Base-by-base conservation (phyloP, 495 filamentous ascomycete species). In the Podospora pseudopauciseta region DNA sequence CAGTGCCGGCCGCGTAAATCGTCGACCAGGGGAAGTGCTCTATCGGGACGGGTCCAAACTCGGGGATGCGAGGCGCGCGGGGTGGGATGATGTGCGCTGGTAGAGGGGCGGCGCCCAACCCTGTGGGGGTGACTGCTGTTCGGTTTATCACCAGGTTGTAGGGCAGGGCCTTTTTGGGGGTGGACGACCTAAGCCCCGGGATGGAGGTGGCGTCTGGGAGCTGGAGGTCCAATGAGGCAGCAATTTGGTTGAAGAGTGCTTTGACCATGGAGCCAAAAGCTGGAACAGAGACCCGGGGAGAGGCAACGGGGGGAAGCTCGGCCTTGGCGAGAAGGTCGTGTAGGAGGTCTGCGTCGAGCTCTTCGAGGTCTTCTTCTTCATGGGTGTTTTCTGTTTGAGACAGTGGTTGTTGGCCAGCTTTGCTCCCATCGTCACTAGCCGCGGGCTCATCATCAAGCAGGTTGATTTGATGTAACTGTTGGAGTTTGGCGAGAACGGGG, bases 21-120 rank as follows among this genome's bases (percentile, higher is more conserved):
- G 76, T 86, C 4, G 82, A 81, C 90, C 89, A 94, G n/a, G 83
- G 78, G 16, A 94, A 82, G 57, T 77, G 63, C 39, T 73, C 71
- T 18, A 70, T 65, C 3, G 73, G 63, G 1, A 74, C 69, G 53
- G 70, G 65, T 30, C 75, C 75, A 61, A 74, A 79, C 49, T 68
- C 71, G 26, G 79, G 81, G n/a, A 82, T 79, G 28, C 82, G 80
- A 49, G 39, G 39, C 3, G 78, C 74, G 59, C 76, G 73, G 4
- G 81, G 74, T 0, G 88, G 85, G 61, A 93, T 88, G 18, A 82
- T 65, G 32, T 60, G 79, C 60, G 93, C 85, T 0, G 93, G 91
- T 0, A 96, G 74, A 0, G 92, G 89, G 0, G 88, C 89, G 0
- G 92, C 89, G 30, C 94, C 94, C 11, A 88, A 66, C 18, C 94